phyloP scores from a whole-genome alignment of 306 rosid genomes.

The Prosopis cineraria region DNA sequence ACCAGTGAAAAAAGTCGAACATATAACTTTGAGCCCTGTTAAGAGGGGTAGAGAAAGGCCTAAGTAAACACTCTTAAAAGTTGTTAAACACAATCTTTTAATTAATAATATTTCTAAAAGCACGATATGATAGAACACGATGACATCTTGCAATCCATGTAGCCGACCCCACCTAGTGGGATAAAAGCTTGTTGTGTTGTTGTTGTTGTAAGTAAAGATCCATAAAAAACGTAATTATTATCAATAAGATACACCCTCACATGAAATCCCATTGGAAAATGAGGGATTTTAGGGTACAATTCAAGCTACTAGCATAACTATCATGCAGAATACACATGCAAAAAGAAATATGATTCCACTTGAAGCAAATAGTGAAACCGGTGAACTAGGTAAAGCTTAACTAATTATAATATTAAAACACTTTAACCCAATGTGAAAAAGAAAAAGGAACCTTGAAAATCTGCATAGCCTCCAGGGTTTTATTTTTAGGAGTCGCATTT shows the following conservation, averaged over 20 bases:
- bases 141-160: no score
- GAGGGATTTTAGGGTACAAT: not conserved
- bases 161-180: no score
- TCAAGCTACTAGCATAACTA: not conserved
- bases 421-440: not conserved
- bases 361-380: not conserved
- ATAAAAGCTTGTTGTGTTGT: no score
- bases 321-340: not conserved
- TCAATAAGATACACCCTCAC: not conserved
- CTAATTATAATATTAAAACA: not conserved
- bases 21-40: no score
- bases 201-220: no score
- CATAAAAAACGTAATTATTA: not conserved
- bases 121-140: no score
- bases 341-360: not conserved
- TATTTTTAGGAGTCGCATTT: constrained; percentile 73
- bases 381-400: not conserved
- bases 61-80: no score
- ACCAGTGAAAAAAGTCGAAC: no score
- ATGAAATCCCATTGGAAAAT: not conserved
- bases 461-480: constrained; percentile 75
- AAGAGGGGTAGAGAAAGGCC: no score
- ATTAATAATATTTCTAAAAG: no score
- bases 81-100: no score
- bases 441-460: constrained; percentile 69